phyloP scores from a whole-genome alignment of 305 asterid species.

The Fraxinus sp. region DNA sequence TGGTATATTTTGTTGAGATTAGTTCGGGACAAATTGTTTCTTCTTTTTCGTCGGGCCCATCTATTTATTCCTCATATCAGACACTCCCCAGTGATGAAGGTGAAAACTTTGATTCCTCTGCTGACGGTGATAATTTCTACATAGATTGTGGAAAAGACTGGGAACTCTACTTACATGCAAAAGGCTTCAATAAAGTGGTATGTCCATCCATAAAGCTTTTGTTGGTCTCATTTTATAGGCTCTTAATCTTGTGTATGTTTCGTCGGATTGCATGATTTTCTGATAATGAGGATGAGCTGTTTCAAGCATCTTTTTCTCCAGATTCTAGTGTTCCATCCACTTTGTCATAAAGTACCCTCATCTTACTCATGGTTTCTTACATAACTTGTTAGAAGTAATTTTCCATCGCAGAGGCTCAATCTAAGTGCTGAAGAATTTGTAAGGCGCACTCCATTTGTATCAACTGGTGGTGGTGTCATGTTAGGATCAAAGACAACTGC shows the following conservation, averaged over 20 bases:
- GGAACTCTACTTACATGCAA: constrained; percentile 60
- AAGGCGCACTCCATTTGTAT: constrained; percentile 61
- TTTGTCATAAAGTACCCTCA: constrained; percentile 3
- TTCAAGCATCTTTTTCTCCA: not conserved
- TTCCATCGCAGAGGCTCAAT: constrained; percentile 52
- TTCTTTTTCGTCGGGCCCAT: constrained; percentile 78
- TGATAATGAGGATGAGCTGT: not conserved
- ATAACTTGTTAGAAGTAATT: constrained; percentile 15
- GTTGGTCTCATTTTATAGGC: not conserved
- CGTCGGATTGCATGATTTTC: not conserved
- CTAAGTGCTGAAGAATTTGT: constrained; percentile 66
- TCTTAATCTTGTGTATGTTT: not conserved
- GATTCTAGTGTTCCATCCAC: not conserved
- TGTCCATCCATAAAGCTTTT: not conserved
- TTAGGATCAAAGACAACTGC: constrained; percentile 77
- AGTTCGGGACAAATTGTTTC: constrained; percentile 55
- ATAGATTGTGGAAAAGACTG: constrained; percentile 85
- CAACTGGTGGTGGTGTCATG: constrained; percentile 67
- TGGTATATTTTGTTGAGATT: constrained; percentile 49
- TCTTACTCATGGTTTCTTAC: not conserved
- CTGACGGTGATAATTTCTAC: constrained; percentile 52
- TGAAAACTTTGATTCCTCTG: constrained; percentile 47
- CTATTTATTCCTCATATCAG: constrained; percentile 72
- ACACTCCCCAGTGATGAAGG: constrained; percentile 50
- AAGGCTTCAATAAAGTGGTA: constrained; percentile 59